Percentiles rank a stretch among this genome's conserved stretches.
These are phyloP conservation scores for Drechslera avenae DNA, from an alignment of 2,329 filamentous ascomycete genomes.

Conservation along the genomic window DNA sequence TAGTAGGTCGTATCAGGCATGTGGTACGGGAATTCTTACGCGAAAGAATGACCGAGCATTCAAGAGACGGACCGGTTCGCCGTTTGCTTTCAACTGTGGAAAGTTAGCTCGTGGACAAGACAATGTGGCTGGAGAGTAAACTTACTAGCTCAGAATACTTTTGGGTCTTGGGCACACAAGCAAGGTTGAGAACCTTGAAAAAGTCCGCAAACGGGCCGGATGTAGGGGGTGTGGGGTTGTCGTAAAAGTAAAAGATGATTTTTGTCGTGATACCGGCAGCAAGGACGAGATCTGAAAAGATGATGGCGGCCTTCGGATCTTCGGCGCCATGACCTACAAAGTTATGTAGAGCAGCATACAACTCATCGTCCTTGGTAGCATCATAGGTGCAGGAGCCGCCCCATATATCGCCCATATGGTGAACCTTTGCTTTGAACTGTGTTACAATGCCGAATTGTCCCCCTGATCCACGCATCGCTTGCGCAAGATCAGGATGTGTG, in stretches of 20 bases:
- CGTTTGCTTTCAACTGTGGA: conserved; percentile 21
- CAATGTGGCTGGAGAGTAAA: not conserved
- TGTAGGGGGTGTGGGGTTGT: conserved; percentile 36
- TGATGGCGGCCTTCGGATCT: conserved; percentile 33
- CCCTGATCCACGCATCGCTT: conserved; percentile 38
- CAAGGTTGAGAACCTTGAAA: conserved; percentile 32
- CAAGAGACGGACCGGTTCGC: conserved; percentile 15
- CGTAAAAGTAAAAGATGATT: conserved; percentile 32
- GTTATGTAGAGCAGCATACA: conserved; percentile 44
- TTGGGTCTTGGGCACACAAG: conserved; percentile 29
- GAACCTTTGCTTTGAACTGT: conserved; percentile 28
- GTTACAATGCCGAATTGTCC: conserved; percentile 38
- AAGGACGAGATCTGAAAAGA: conserved; percentile 22
- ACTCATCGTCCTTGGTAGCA: conserved; percentile 27
- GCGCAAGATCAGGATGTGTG: conserved; percentile 40
- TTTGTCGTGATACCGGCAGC: conserved; percentile 12
- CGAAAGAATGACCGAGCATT: conserved; percentile 29
- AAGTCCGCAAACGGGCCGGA: conserved; percentile 42
- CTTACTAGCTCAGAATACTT: conserved; percentile 43
- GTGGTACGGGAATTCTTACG: conserved; percentile 12
- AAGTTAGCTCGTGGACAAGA: not conserved
- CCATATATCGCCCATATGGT: conserved; percentile 44
- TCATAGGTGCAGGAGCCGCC: conserved; percentile 48
- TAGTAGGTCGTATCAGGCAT: conserved; percentile 5
- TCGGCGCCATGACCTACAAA: conserved; percentile 34